Conservation (phyloP, 2,329 filamentous ascomycete genomes). For the Anthostomella pinea region DNA sequence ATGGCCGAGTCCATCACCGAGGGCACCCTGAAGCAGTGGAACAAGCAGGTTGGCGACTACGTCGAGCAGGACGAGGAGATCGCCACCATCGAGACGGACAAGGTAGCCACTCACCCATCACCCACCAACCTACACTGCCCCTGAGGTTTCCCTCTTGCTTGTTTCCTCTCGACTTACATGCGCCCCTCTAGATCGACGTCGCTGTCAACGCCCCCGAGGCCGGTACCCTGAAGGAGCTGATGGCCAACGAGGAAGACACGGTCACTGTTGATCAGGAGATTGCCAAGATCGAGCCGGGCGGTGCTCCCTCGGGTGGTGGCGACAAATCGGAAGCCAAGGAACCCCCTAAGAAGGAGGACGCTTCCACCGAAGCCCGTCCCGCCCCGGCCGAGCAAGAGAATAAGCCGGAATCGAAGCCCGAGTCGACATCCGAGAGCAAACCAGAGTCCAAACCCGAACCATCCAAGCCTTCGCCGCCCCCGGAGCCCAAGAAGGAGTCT, state of each 20-base stretch:
- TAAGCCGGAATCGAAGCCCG: conserved; percentile 37
- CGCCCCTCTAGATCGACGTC: conserved; percentile 74
- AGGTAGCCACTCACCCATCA: conserved; percentile 53
- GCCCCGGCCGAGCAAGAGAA: conserved; percentile 40
- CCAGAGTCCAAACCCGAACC: conserved; percentile 37
- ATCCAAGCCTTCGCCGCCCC: conserved; percentile 32
- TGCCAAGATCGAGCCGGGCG: conserved; percentile 79
- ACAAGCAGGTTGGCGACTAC: conserved; percentile 86
- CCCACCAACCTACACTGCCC: not conserved
- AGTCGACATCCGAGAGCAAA: conserved; percentile 40
- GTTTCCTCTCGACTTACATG: conserved; percentile 9
- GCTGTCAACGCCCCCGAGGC: conserved; percentile 91
- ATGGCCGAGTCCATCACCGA: conserved; percentile 99
- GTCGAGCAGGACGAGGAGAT: conserved; percentile 97
- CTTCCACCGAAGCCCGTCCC: conserved; percentile 33
- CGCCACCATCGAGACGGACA: conserved; percentile 98
- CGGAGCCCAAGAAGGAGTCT: conserved; percentile 40
- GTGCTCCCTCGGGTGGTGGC: conserved; percentile 54
- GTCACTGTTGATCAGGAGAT: conserved; percentile 93
- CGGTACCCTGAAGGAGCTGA: conserved; percentile 86
- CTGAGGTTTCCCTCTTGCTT: conserved; percentile 1
- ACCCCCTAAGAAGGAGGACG: conserved; percentile 48
- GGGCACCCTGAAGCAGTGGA: conserved; percentile 93
- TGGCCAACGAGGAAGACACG: conserved; percentile 92
- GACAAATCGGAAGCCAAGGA: conserved; percentile 61